A percentile compares a stretch with the other conserved stretches of the same genome.
Conservation (phyloP, 1,284 basidiomycete genomes). For the Agaricales sp. region DNA sequence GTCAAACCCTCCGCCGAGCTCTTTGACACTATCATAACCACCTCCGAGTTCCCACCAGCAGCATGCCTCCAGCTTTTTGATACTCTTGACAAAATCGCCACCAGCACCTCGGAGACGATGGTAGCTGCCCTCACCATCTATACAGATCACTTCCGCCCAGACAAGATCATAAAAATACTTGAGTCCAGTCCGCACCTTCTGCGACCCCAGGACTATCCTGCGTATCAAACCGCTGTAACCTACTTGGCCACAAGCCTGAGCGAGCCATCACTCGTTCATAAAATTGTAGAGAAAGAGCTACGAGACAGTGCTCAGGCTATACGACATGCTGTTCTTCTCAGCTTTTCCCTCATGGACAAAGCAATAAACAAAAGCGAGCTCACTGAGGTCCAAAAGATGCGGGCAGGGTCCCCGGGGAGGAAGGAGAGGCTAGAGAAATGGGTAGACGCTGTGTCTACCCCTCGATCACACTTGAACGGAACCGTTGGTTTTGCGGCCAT, state of each 20-base stretch:
- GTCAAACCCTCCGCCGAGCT: background rate
- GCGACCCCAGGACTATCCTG: background rate
- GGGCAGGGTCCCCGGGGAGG: constrained; percentile 24
- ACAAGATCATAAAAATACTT: background rate
- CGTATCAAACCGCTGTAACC: background rate
- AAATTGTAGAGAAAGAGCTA: constrained; percentile 35
- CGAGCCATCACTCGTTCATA: background rate
- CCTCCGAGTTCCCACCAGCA: background rate
- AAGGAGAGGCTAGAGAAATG: constrained; percentile 38
- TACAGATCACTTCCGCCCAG: background rate
- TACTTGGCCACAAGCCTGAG: background rate
- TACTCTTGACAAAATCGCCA: constrained; percentile 12
- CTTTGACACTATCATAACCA: background rate
- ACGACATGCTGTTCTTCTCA: constrained; percentile 26
- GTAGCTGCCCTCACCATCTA: constrained; percentile 6
- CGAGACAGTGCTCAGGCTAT: constrained; percentile 31
- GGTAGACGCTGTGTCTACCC: constrained; percentile 39
- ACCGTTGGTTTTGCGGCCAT: constrained; percentile 57
- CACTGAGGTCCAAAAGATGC: constrained; percentile 33
- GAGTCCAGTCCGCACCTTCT: background rate
- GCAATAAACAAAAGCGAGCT: constrained; percentile 29
- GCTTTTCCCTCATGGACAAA: constrained; percentile 39
- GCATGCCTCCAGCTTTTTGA: background rate
- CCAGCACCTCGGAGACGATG: constrained; percentile 18
- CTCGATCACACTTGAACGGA: constrained; percentile 25